Conservation (phyloP, 495 filamentous ascomycete genomes). For the Aspergillus hancockii region DNA sequence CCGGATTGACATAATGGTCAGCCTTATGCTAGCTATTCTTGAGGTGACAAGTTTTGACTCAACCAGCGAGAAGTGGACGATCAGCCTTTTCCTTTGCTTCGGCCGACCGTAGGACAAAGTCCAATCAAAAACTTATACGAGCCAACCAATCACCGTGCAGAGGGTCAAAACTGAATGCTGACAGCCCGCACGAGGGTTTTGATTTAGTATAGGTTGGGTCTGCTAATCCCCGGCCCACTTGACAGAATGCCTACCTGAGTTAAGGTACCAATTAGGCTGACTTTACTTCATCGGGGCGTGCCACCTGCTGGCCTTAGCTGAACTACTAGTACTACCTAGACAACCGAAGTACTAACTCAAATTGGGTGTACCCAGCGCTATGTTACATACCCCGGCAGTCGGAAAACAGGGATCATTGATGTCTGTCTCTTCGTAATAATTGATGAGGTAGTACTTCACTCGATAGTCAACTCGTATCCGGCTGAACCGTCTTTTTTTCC, state of each 20-base stretch:
- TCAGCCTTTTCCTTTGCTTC: background rate
- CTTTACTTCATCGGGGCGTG: background rate
- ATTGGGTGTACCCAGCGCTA: background rate
- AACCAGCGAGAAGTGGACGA: background rate
- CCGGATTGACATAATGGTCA: background rate
- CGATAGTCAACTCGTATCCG: constrained; percentile 11
- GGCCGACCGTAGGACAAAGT: background rate
- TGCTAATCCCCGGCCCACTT: background rate
- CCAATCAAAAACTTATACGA: background rate
- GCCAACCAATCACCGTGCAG: constrained; percentile 1
- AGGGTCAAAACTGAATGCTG: constrained; percentile 11
- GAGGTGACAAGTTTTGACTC: background rate
- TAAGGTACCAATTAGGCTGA: background rate
- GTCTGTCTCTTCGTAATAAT: background rate
- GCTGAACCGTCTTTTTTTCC: background rate
- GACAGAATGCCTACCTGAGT: background rate
- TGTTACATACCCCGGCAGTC: background rate
- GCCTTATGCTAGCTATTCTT: background rate
- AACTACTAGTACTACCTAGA: background rate
- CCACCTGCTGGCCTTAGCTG: constrained; percentile 2
- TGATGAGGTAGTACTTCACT: background rate
- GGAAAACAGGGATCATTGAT: background rate
- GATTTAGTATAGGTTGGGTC: background rate
- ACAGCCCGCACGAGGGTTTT: constrained; percentile 1
- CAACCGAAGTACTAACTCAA: background rate